Conservation (phyloP, 257 asterid species). For the Jacaranda mimosifolia region DNA sequence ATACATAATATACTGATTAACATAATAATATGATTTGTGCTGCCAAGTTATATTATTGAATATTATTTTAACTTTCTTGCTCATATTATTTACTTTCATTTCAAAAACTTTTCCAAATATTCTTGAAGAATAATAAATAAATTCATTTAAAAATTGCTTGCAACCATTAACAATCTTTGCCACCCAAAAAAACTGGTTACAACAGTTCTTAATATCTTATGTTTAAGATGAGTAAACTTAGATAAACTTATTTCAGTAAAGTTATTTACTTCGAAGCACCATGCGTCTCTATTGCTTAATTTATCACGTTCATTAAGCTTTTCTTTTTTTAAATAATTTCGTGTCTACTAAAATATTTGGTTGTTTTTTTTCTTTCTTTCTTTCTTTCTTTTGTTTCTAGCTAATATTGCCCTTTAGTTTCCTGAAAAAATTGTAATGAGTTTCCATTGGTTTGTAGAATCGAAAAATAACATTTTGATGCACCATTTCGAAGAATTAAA, state of each 20-base stretch:
- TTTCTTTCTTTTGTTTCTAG: neutral
- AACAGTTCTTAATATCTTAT: neutral
- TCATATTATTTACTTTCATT: too few relatives aligned
- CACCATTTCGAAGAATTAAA: neutral
- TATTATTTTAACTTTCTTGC: too few relatives aligned
- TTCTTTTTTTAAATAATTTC: neutral
- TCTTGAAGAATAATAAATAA: too few relatives aligned
- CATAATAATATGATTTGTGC: neutral
- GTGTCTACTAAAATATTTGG: neutral
- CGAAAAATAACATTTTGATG: too few relatives aligned
- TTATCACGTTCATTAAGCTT: neutral
- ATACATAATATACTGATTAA: neutral
- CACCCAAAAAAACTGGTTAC: too few relatives aligned
- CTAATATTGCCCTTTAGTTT: neutral
- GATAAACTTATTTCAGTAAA: neutral
- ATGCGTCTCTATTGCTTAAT: neutral
- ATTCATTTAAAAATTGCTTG: too few relatives aligned
- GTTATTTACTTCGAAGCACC: too few relatives aligned
- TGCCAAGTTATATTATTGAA: too few relatives aligned
- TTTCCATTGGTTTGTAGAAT: neutral
- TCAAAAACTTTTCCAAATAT: too few relatives aligned
- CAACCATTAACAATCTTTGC: too few relatives aligned
- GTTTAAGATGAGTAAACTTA: neutral
- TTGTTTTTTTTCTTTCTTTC: too few relatives aligned
- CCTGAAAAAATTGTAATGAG: too few relatives aligned